phyloP scores from a whole-genome alignment of 495 filamentous ascomycete genomes.

The Annulohypoxylon nitens region DNA sequence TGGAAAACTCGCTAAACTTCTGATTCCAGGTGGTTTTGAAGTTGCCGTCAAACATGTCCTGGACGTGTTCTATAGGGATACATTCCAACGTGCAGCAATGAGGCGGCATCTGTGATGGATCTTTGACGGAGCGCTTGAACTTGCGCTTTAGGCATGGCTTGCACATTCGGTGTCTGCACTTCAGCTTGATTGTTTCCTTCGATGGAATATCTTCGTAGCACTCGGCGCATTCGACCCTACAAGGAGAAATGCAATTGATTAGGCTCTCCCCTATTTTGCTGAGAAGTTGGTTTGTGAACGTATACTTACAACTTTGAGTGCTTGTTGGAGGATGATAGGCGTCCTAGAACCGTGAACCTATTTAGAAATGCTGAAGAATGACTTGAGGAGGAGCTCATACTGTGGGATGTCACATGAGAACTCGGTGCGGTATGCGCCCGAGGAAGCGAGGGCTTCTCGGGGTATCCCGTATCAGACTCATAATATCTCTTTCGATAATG shows the following conservation, averaged over 20 bases:
- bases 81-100: slow-evolving; percentile 78
- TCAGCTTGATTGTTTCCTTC: slow-evolving; percentile 73
- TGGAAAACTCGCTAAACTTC: slow-evolving; percentile 80
- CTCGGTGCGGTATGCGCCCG: slow-evolving; percentile 54
- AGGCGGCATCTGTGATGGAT: slow-evolving; percentile 84
- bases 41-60: slow-evolving; percentile 74
- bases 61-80: slow-evolving; percentile 81
- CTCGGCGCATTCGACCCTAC: slow-evolving; percentile 74
- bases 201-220: slow-evolving; percentile 73
- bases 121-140: slow-evolving; percentile 78
- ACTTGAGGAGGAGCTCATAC: slow-evolving; percentile 55
- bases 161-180: slow-evolving; percentile 85
- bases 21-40: slow-evolving; percentile 84
- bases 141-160: slow-evolving; percentile 76
- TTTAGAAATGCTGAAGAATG: slow-evolving; percentile 54
- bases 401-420: slow-evolving; percentile 56
- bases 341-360: slow-evolving; percentile 51
- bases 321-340: slow-evolving; percentile 47
- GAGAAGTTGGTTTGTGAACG: background rate
- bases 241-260: slow-evolving; percentile 31
- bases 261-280: slow-evolving; percentile 21
- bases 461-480: slow-evolving; percentile 52
- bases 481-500: slow-evolving; percentile 54
- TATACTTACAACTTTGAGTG: slow-evolving; percentile 54
- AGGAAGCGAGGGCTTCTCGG: slow-evolving; percentile 48